Percentiles rank a stretch among this genome's conserved stretches.
These are phyloP conservation scores for Oleoguttula mirabilis DNA, from an alignment of 495 filamentous ascomycete genomes.

Conservation along the genomic window DNA sequence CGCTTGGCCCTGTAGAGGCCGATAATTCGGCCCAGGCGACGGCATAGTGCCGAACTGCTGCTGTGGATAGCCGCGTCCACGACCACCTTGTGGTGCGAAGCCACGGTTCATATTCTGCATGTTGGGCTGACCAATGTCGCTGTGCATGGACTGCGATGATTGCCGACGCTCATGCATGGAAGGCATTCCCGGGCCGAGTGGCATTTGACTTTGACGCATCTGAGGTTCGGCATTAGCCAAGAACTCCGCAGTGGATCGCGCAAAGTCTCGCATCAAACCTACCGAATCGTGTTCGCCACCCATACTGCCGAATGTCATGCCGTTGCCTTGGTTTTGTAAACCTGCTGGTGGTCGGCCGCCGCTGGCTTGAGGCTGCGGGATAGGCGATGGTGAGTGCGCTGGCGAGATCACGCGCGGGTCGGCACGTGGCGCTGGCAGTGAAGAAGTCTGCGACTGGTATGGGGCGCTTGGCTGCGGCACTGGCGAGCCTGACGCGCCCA, in stretches of 20 bases:
- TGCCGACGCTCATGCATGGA: constrained; percentile 65
- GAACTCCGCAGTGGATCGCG: too few relatives aligned
- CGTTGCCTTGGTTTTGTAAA: constrained; percentile 49
- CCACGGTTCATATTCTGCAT: constrained; percentile 39
- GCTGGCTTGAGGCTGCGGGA: constrained; percentile 73
- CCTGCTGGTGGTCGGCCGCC: constrained; percentile 64
- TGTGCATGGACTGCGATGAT: constrained; percentile 68
- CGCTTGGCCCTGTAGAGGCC: constrained; percentile 47
- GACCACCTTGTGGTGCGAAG: constrained; percentile 40
- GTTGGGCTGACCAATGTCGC: constrained; percentile 56
- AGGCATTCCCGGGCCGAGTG: constrained; percentile 47
- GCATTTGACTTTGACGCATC: constrained; percentile 13
- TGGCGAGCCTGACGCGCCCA: constrained; percentile 53
- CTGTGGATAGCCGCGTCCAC: constrained; percentile 46
- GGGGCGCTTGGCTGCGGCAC: constrained; percentile 31
- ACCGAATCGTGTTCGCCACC: constrained; percentile 47
- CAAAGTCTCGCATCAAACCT: too few relatives aligned
- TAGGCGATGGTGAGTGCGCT: constrained; percentile 72
- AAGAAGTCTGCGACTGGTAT: constrained; percentile 35
- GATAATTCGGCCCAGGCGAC: constrained; percentile 51
- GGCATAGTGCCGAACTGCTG: constrained; percentile 50
- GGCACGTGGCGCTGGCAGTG: constrained; percentile 38
- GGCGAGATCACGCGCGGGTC: constrained; percentile 46
- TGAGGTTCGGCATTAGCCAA: too few relatives aligned
- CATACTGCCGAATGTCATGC: constrained; percentile 71